Evolutionary conservation across 2,329 filamentous ascomycete species (phyloP).

Genomic region (Penicillium brevicompactum): DNA sequence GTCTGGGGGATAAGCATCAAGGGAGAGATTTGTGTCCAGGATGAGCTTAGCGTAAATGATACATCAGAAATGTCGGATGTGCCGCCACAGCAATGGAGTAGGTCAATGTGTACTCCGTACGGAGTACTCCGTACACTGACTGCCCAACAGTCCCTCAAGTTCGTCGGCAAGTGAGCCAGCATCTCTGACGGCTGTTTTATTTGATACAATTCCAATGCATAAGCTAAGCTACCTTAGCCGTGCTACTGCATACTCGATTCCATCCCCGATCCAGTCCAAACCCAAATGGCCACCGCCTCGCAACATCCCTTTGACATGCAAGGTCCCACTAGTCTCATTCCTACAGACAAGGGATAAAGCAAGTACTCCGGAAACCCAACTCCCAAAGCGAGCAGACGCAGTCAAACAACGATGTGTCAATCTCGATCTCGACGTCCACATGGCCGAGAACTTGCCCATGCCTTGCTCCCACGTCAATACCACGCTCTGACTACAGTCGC

Average conservation of each 20-base stretch:
- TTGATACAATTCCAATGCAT: too few relatives aligned
- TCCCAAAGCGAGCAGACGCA: not conserved
- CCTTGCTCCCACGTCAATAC: conserved; percentile 25
- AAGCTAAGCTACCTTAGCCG: not conserved
- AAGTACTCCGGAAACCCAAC: not conserved
- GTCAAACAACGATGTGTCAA: conserved; percentile 24
- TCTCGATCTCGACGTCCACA: conserved; percentile 19
- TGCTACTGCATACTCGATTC: not conserved
- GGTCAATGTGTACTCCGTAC: not conserved
- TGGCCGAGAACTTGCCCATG: conserved; percentile 23
- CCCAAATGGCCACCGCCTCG: not conserved
- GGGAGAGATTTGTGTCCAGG: not conserved
- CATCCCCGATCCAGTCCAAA: not conserved
- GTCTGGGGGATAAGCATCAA: conserved; percentile 9
- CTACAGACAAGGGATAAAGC: conserved; percentile 20
- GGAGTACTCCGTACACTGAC: not conserved
- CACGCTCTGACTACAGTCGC: conserved; percentile 14
- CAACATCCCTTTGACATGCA: conserved; percentile 22
- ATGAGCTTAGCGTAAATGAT: not conserved
- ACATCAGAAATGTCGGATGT: conserved; percentile 4
- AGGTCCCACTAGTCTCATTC: conserved; percentile 23
- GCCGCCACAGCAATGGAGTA: not conserved
- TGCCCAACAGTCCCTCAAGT: not conserved
- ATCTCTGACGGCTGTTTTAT: too few relatives aligned
- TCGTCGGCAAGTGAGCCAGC: not conserved